Evolutionary conservation across 2,329 filamentous ascomycete species (phyloP).

Genomic region (Botryotinia calthae): DNA sequence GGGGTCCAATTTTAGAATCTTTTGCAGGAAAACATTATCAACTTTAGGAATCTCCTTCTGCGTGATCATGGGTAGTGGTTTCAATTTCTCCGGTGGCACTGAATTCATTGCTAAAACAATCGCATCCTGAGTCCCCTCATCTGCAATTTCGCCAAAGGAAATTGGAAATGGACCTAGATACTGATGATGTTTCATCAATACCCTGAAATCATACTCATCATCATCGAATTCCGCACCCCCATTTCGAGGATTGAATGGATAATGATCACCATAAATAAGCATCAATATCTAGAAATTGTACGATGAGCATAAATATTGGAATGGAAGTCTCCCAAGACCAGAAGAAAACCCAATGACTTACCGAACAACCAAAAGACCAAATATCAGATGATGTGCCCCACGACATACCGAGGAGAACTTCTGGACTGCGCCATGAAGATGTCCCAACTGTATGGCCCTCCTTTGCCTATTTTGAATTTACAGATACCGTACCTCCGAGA

Average conservation of each 20-base stretch:
- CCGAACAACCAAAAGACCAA: not conserved
- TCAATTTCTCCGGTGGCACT: conserved; percentile 29
- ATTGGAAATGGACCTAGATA: conserved; percentile 25
- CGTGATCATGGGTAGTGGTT: conserved; percentile 31
- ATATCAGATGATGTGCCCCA: not conserved
- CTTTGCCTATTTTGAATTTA: not conserved
- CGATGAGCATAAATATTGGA: not conserved
- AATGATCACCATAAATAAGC: conserved; percentile 18
- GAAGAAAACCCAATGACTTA: not conserved
- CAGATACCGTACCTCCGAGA: not conserved
- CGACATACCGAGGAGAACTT: not conserved
- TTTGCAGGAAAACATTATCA: conserved; percentile 42
- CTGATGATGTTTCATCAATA: conserved; percentile 20
- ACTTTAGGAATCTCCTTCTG: conserved; percentile 36
- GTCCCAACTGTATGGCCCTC: not conserved
- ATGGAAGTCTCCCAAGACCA: too few species aligned
- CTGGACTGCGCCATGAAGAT: not conserved
- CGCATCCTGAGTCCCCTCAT: conserved; percentile 19
- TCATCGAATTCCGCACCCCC: conserved; percentile 18
- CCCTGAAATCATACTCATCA: conserved; percentile 14
- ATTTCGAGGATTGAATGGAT: conserved; percentile 18
- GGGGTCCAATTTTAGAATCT: conserved; percentile 46
- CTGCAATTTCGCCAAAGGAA: conserved; percentile 21
- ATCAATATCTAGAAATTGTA: not conserved
- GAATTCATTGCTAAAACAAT: conserved; percentile 3